A percentile compares a stretch with the other conserved stretches of the same genome.
phyloP scores from a whole-genome alignment of 768 basidiomycete species.

The Kwoniella pini region DNA sequence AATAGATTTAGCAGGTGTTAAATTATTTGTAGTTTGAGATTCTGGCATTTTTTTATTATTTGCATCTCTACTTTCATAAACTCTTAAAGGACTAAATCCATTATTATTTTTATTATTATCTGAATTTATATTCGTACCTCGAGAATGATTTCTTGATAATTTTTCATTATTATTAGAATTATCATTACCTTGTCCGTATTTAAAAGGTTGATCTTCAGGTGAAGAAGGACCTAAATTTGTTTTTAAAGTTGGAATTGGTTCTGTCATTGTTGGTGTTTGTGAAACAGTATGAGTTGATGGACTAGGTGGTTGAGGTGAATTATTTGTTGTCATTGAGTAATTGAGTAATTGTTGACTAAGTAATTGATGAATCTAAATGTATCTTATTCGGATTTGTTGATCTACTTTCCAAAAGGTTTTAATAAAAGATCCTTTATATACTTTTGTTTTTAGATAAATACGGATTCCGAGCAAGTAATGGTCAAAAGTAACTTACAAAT shows the following conservation, averaged over 20 bases:
- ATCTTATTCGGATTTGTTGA: not conserved
- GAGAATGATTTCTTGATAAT: too few species aligned
- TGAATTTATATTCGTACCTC: too few species aligned
- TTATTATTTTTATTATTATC: not conserved
- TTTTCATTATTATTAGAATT: too few species aligned
- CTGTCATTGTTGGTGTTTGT: constrained; percentile 1
- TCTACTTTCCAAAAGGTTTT: not conserved
- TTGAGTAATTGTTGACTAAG: not conserved
- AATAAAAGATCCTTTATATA: not conserved
- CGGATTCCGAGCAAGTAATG: not conserved
- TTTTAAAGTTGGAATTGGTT: not conserved
- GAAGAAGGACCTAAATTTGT: constrained; percentile 3
- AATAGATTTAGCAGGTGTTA: constrained; percentile 1
- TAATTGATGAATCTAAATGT: too few species aligned
- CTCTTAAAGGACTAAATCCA: constrained; percentile 1
- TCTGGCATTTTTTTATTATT: constrained; percentile 3
- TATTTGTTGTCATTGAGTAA: not conserved
- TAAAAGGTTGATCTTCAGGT: constrained; percentile 6
- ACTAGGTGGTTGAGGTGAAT: not conserved
- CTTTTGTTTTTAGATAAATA: not conserved
- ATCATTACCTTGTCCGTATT: not conserved
- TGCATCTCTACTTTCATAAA: constrained; percentile 1
- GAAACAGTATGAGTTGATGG: not conserved
- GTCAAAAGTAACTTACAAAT: not conserved
- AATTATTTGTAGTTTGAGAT: constrained; percentile 5